Evolutionary conservation across 306 rosid genomes (phyloP), one percentile per base, ranked within the genome.

Genomic region (Mimosa bimucronata): DNA sequence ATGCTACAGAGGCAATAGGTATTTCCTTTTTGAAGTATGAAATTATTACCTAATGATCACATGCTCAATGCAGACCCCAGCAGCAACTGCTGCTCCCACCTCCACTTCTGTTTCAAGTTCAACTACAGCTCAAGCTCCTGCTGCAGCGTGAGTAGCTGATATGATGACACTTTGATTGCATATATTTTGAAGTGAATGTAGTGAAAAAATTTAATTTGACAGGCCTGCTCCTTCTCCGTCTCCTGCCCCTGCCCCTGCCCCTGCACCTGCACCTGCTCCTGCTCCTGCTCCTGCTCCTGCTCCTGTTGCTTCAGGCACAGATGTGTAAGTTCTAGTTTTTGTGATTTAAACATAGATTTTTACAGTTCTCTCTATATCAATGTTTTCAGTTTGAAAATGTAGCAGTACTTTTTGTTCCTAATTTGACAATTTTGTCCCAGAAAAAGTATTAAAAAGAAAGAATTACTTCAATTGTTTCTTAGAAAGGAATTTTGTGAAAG

Each of bases 51-150:
- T 29, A 34, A 28, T 34, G 48, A 40, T 67, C 40, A 13, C 53
- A 58, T 31, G 48, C 38, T 70, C 18, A 60, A 71, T 79, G 53
- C 45, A 78, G 91, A 71, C 77, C 21, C 75, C 85, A 44, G 85
- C 88, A 66, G 77, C 88, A 50, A 89, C 80, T 77, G 84, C 89
- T 62, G 67, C 80, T 66, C 86, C 80, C 57, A 76, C 88, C 68
- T 71, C 89, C 53, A 66, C 85, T 53, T 31, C 84, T 10, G 79
- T 53, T 13, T 37, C 87, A 16, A 7, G 81, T 16, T 34, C 87
- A n/a, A 3, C 84, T 0, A 52, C 81, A 2, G 73, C 92, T 73
- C 84, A 83, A 79, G 82, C 82, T 69, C 86, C 84, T 45, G 76
- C 79, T 50, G 81, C 82, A 46, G 34, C 57, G 92, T 89, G 90